These are phyloP conservation scores for Corymbia calophylla DNA, from an alignment of 441 rosid species.

Conservation along the genomic window DNA sequence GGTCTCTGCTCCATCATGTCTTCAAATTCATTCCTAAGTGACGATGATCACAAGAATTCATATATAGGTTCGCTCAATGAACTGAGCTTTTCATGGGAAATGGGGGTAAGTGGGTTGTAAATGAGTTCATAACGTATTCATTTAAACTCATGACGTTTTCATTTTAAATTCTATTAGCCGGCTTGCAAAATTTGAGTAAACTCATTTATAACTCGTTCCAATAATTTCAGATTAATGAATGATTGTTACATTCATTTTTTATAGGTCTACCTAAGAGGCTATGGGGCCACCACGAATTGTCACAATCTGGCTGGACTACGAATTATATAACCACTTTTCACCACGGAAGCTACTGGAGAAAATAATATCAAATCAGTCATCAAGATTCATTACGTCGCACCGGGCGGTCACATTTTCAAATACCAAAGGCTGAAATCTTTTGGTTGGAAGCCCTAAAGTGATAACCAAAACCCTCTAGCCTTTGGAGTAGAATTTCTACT, in stretches of 20 bases:
- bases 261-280: too few species aligned
- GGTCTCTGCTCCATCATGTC: too few species aligned
- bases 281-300: too few species aligned
- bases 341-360: not conserved
- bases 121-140: not conserved
- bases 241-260: too few species aligned
- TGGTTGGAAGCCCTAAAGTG: not conserved
- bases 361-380: not conserved
- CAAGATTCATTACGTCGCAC: not conserved
- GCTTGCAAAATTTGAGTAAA: not conserved
- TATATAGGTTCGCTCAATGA: not conserved
- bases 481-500: not conserved
- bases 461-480: not conserved
- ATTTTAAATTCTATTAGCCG: not conserved
- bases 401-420: not conserved
- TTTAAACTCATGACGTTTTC: not conserved
- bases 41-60: not conserved
- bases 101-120: not conserved
- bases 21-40: not conserved
- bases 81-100: not conserved
- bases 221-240: too few species aligned
- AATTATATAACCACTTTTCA: not conserved
- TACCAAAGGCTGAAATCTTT: not conserved
- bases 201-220: not conserved
- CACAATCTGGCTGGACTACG: too few species aligned